phyloP scores from a whole-genome alignment of 2,329 filamentous ascomycete species.

The Didymella arachidicola region DNA sequence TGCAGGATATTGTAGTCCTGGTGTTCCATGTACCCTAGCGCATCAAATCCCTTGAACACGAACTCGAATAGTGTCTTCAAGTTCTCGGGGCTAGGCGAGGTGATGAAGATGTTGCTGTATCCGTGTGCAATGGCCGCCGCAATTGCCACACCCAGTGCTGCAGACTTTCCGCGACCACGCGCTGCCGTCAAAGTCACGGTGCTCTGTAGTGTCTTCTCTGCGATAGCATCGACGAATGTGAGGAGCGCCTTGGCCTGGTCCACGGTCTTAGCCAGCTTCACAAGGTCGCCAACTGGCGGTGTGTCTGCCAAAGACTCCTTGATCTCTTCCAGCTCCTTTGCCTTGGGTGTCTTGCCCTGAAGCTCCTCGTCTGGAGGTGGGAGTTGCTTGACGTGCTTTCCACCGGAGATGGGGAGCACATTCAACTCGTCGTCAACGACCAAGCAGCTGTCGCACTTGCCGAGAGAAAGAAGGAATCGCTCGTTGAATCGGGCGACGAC shows the following conservation, averaged over 20 bases:
- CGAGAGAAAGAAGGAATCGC: constrained; percentile 91
- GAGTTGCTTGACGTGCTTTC: constrained; percentile 84
- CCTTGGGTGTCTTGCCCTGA: constrained; percentile 72
- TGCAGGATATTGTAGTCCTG: constrained; percentile 98
- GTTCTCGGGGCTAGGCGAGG: constrained; percentile 96
- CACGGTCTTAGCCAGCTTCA: constrained; percentile 85
- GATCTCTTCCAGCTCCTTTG: constrained; percentile 80
- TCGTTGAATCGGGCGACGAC: constrained; percentile 97
- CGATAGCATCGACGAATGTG: constrained; percentile 94
- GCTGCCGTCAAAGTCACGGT: constrained; percentile 94
- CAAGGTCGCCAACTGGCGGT: constrained; percentile 82
- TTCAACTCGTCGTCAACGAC: constrained; percentile 98
- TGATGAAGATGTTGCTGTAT: constrained; percentile 99
- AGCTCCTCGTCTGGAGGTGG: constrained; percentile 78
- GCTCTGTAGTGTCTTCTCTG: constrained; percentile 92
- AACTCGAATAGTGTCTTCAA: constrained; percentile 99
- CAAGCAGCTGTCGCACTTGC: constrained; percentile 92
- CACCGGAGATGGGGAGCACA: constrained; percentile 94
- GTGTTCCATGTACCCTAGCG: constrained; percentile 91
- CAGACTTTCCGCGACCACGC: constrained; percentile 95
- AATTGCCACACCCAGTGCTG: constrained; percentile 91
- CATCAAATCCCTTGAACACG: constrained; percentile 97
- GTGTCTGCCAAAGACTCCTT: constrained; percentile 88
- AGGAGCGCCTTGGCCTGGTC: constrained; percentile 97
- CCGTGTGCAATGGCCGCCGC: constrained; percentile 94